Evolutionary conservation across 2,329 filamentous ascomycete species (phyloP).

Genomic region (Tolypocladium tropicale): DNA sequence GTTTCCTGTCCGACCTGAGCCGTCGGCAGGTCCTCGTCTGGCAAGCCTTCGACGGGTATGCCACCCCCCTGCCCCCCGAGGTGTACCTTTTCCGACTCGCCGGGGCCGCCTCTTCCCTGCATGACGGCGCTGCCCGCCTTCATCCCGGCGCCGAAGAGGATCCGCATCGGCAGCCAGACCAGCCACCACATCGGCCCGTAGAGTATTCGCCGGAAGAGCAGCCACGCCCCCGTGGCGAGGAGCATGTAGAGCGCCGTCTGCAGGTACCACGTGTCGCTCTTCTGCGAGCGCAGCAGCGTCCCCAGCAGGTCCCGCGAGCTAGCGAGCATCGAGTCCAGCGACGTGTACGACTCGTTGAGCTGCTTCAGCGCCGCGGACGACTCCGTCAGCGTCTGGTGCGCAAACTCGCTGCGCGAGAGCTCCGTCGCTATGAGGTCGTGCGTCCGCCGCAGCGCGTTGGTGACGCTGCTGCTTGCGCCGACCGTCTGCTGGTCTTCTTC

Average conservation of each 20-base stretch:
- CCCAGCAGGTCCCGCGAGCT: constrained; percentile 66
- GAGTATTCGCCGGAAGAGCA: constrained; percentile 72
- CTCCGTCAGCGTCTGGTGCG: constrained; percentile 77
- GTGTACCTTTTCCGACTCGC: constrained; percentile 16
- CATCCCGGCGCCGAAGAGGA: constrained; percentile 50
- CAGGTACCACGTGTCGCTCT: constrained; percentile 97
- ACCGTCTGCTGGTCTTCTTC: constrained; percentile 64
- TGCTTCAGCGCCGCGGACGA: constrained; percentile 73
- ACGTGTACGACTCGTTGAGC: constrained; percentile 70
- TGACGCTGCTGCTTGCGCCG: constrained; percentile 73
- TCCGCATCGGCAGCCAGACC: constrained; percentile 68
- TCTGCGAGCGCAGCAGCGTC: constrained; percentile 75
- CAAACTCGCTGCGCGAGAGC: constrained; percentile 78
- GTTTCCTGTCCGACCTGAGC: constrained; percentile 29
- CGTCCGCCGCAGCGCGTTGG: constrained; percentile 70
- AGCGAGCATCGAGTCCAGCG: constrained; percentile 66
- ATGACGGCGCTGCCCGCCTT: constrained; percentile 44
- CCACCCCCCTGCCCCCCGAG: constrained; percentile 10
- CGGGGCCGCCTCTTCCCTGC: constrained; percentile 13
- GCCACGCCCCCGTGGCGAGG: constrained; percentile 67
- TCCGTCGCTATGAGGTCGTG: constrained; percentile 81
- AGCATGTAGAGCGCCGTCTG: constrained; percentile 83
- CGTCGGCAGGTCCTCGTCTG: constrained; percentile 36
- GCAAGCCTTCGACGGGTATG: constrained; percentile 6
- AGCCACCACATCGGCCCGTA: constrained; percentile 91